Percentiles rank a stretch among this genome's conserved stretches.
phyloP scores from a whole-genome alignment of 1,284 basidiomycete species.

The Psilocybe mexicana region DNA sequence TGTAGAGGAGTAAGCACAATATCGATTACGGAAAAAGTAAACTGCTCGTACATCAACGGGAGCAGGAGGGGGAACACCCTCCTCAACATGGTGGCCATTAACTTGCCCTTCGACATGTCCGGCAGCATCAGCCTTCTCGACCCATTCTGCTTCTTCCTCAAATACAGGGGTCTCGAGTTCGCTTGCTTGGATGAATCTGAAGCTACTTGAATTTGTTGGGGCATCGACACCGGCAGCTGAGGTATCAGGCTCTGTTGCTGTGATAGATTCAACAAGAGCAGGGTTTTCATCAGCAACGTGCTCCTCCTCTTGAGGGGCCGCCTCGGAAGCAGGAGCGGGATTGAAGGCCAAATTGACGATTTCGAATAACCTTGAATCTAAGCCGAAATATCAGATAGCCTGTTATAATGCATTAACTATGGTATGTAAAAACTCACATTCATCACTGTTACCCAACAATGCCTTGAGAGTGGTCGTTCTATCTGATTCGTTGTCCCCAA shows the following conservation, averaged over 20 bases:
- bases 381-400: background rate
- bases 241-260: conserved; percentile 29
- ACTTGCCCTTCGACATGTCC: conserved; percentile 30
- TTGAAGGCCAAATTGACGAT: conserved; percentile 53
- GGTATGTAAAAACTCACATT: conserved; percentile 58
- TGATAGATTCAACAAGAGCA: conserved; percentile 20
- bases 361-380: conserved; percentile 61
- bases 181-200: conserved; percentile 78
- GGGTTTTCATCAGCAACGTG: conserved; percentile 16
- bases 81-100: conserved; percentile 23
- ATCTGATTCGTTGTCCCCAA: conserved; percentile 50
- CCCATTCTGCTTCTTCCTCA: conserved; percentile 53
- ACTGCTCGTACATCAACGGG: conserved; percentile 22
- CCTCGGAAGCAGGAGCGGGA: conserved; percentile 36
- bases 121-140: conserved; percentile 41
- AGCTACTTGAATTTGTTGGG: conserved; percentile 47
- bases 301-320: conserved; percentile 33
- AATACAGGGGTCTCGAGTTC: conserved; percentile 59
- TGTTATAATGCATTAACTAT: conserved; percentile 40
- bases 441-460: conserved; percentile 53
- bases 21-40: background rate
- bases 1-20: conserved; percentile 8
- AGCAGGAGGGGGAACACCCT: conserved; percentile 10
- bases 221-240: conserved; percentile 38
- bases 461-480: conserved; percentile 54